Evolutionary conservation across 1,139 yeast genomes (phyloP).

Genomic region (Sugiyamaella japonica): DNA sequence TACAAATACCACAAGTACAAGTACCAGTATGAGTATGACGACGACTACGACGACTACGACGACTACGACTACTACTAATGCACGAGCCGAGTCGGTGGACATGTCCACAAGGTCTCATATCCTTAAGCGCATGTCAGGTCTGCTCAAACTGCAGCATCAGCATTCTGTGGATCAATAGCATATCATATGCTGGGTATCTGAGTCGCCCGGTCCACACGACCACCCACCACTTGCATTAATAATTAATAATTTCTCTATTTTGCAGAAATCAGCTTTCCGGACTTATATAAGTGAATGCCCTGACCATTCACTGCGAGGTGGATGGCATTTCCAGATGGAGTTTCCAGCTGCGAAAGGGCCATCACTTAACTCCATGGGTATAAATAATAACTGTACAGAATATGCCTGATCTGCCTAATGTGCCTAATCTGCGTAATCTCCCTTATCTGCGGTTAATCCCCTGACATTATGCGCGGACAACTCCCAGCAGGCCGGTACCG

Average conservation of each 20-base stretch:
- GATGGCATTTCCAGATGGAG: too few relatives aligned
- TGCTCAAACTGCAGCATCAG: conserved; percentile 5
- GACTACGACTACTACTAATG: not conserved
- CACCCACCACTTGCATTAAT: too few relatives aligned
- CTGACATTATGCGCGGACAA: too few relatives aligned
- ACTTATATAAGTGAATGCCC: too few relatives aligned
- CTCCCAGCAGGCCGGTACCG: too few relatives aligned
- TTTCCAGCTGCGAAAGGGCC: not conserved
- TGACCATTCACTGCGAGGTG: too few relatives aligned
- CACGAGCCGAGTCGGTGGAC: not conserved
- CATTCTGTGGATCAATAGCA: not conserved
- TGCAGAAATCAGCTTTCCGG: too few relatives aligned
- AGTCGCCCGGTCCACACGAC: too few relatives aligned
- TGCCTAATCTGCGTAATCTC: too few relatives aligned
- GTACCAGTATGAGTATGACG: not conserved
- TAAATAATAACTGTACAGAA: not conserved
- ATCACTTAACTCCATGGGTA: conserved; percentile 3
- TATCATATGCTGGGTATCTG: not conserved
- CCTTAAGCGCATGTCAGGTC: conserved; percentile 7
- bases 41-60: not conserved
- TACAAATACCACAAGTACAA: not conserved
- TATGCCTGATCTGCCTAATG: too few relatives aligned
- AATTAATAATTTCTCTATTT: too few relatives aligned
- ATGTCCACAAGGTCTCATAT: not conserved
- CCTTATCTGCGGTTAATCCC: too few relatives aligned